Conservation (phyloP, 345 rosid species). For the Lumnitzera racemosa region DNA sequence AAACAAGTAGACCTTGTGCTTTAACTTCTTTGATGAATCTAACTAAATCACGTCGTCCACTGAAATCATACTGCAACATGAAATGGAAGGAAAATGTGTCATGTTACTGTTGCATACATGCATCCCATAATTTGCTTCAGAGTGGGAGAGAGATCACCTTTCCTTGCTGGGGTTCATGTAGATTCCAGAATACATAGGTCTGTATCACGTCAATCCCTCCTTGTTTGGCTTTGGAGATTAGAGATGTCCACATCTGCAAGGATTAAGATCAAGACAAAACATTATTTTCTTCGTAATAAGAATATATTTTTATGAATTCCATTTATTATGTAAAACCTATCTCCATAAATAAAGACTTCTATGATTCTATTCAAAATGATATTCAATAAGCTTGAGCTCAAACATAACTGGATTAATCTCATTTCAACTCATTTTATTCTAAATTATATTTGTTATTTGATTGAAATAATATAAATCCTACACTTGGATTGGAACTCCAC, state of each 20-base stretch:
- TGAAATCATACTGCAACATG: slow-evolving; percentile 59
- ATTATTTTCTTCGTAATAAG: not conserved
- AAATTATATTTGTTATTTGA: too few relatives aligned
- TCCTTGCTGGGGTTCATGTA: slow-evolving; percentile 47
- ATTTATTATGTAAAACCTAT: not conserved
- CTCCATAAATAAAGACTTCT: not conserved
- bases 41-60: slow-evolving; percentile 56
- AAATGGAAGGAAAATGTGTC: not conserved
- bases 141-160: slow-evolving; percentile 21
- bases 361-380: too few relatives aligned
- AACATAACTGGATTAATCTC: too few relatives aligned
- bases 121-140: too few relatives aligned
- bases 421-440: too few relatives aligned
- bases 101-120: too few relatives aligned
- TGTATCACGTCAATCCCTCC: slow-evolving; percentile 61
- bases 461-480: too few relatives aligned
- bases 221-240: slow-evolving; percentile 47
- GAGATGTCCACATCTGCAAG: slow-evolving; percentile 57
- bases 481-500: too few relatives aligned
- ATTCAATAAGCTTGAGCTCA: too few relatives aligned
- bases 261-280: not conserved
- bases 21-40: slow-evolving; percentile 59
- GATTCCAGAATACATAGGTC: slow-evolving; percentile 59
- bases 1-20: slow-evolving; percentile 55
- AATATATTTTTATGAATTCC: not conserved